Evolutionary conservation across 257 asterid species (phyloP).

Genomic region (Solanum clarkiae): DNA sequence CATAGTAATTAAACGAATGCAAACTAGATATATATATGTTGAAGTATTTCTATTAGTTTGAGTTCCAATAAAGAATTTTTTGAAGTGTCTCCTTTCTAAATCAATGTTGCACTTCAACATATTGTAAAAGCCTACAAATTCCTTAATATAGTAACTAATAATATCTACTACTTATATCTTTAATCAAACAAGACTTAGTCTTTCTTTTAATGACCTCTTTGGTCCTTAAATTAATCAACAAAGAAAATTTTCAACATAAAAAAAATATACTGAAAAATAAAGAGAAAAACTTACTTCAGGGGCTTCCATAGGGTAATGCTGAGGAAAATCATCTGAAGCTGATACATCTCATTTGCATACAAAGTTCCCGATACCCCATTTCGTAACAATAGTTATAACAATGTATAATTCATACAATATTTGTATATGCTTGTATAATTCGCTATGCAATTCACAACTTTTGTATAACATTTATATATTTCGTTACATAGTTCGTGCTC

Average conservation of each 20-base stretch:
- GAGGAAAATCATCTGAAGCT: conserved; percentile 43
- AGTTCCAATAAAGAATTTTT: background rate
- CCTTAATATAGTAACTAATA: background rate
- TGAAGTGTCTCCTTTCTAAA: background rate
- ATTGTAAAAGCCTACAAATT: background rate
- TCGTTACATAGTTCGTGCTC: no score
- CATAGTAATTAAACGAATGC: background rate
- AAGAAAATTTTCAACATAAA: background rate
- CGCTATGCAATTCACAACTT: no score
- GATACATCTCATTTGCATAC: conserved; percentile 30
- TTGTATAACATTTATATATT: no score
- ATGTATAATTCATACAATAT: no score
- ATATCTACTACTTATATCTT: background rate
- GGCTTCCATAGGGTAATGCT: conserved; percentile 48
- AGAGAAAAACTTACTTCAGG: conserved; percentile 23
- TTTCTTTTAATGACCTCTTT: background rate
- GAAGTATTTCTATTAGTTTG: background rate
- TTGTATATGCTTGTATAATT: no score
- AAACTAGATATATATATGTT: background rate
- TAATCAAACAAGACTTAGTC: background rate
- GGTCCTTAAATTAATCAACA: background rate
- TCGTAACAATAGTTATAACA: no score
- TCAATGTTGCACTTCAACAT: background rate
- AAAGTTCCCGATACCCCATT: conserved; percentile 26
- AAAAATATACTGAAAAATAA: background rate